Percentiles rank a stretch among this genome's conserved stretches.
phyloP scores from a whole-genome alignment of 139 green algal species.

The Coelastrella sp. region DNA sequence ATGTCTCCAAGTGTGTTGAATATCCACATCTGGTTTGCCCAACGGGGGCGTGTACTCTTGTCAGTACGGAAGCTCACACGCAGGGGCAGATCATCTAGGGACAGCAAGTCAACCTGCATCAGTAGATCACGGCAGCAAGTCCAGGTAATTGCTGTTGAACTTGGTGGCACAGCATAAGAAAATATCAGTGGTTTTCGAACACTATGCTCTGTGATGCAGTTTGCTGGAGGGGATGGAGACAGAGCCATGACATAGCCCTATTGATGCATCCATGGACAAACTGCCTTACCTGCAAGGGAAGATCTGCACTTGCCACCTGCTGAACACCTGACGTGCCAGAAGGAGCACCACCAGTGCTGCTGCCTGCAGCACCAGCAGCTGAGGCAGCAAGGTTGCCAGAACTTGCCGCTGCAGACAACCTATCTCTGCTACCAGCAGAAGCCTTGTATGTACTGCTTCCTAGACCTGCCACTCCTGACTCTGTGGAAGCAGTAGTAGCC shows the following conservation, averaged over 20 bases:
- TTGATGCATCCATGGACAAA: no score
- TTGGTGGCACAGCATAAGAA: no score
- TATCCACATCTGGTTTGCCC: conserved; percentile 52
- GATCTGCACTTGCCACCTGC: conserved; percentile 39
- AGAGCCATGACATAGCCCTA: no score
- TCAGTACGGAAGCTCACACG: conserved; percentile 81
- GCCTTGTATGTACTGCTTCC: background rate
- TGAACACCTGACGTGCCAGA: background rate
- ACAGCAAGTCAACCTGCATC: conserved; percentile 72
- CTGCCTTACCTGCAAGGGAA: conserved; percentile 65
- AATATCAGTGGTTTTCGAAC: no score
- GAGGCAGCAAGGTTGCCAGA: conserved; percentile 10
- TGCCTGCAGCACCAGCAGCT: background rate
- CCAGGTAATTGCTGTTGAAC: no score
- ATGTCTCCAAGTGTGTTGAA: conserved; percentile 77
- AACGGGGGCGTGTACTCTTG: conserved; percentile 62
- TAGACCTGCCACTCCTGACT: background rate
- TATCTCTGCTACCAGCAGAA: background rate
- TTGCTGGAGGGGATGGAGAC: no score
- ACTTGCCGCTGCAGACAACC: background rate
- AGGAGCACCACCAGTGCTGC: background rate
- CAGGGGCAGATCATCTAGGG: conserved; percentile 62
- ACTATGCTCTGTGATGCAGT: no score
- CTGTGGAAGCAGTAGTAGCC: background rate
- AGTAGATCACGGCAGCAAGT: no score